Conservation (phyloP, 73 alveolate species). For the Paramecium sexaurelia region DNA sequence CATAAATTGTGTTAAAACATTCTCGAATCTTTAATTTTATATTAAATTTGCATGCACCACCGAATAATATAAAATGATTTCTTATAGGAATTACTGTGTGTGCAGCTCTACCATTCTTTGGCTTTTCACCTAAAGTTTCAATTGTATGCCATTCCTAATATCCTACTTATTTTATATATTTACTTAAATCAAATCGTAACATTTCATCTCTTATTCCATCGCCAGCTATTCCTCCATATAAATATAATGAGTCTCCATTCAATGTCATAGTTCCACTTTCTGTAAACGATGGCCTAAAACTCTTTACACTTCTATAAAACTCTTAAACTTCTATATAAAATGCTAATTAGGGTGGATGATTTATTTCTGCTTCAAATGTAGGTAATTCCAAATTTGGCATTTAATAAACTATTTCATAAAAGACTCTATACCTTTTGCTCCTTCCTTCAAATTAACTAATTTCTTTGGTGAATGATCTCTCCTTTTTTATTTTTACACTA, state of each 20-base stretch:
- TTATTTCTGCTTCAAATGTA: neutral
- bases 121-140: constrained; percentile 14
- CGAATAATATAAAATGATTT: constrained; percentile 4
- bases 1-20: constrained; percentile 31
- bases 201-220: constrained; percentile 43
- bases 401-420: neutral
- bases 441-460: neutral
- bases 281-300: constrained; percentile 16
- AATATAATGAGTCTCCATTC: constrained; percentile 3
- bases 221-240: constrained; percentile 53
- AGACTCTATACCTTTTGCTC: neutral
- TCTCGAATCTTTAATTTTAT: constrained; percentile 24
- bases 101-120: constrained; percentile 40
- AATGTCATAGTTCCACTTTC: constrained; percentile 9
- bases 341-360: constrained; percentile 10
- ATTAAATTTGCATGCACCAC: constrained; percentile 27
- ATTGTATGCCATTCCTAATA: neutral
- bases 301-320: neutral
- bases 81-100: neutral
- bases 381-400: constrained; percentile 1
- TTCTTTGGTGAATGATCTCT: constrained; percentile 7
- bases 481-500: neutral
- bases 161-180: neutral
- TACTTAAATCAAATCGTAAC: neutral
- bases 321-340: constrained; percentile 8